Conservation (phyloP, 2,329 filamentous ascomycete species). For the Fusarium denticulatum region DNA sequence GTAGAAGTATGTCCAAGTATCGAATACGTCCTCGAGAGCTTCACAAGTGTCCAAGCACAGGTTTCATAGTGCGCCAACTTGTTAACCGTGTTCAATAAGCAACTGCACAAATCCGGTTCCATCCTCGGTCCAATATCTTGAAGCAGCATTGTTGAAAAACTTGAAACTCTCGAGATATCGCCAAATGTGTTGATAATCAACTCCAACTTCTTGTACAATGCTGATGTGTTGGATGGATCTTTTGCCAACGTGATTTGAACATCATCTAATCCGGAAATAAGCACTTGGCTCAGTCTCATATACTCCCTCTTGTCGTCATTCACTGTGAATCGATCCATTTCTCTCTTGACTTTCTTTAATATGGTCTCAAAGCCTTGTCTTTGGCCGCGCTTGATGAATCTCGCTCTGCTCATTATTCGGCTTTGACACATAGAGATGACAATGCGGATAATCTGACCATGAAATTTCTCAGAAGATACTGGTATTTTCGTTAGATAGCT, state of each 20-base stretch:
- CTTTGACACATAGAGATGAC: conserved; percentile 24
- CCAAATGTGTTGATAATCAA: conserved; percentile 4
- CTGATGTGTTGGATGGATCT: background rate
- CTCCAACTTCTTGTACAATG: conserved; percentile 1
- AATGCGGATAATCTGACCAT: background rate
- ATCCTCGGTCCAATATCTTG: background rate
- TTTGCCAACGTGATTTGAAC: background rate
- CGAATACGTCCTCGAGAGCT: background rate
- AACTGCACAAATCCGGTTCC: background rate
- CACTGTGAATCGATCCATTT: background rate
- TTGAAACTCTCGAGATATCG: background rate
- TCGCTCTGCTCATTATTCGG: conserved; percentile 13
- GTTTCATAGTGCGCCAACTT: conserved; percentile 31
- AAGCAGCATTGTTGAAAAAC: conserved; percentile 2
- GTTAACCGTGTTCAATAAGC: conserved; percentile 16
- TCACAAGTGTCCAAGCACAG: conserved; percentile 7
- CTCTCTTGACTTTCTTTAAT: background rate
- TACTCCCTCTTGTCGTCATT: background rate
- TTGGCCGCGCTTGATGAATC: background rate
- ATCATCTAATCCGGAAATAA: background rate
- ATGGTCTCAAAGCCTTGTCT: background rate
- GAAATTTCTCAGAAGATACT: background rate
- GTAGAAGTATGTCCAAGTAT: background rate
- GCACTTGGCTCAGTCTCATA: background rate
- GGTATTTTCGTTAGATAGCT: background rate